Percentiles rank a stretch among this genome's conserved stretches.
These are phyloP conservation scores for Neospermospora avenae DNA, from an alignment of 2,329 filamentous ascomycete genomes.

Conservation along the genomic window DNA sequence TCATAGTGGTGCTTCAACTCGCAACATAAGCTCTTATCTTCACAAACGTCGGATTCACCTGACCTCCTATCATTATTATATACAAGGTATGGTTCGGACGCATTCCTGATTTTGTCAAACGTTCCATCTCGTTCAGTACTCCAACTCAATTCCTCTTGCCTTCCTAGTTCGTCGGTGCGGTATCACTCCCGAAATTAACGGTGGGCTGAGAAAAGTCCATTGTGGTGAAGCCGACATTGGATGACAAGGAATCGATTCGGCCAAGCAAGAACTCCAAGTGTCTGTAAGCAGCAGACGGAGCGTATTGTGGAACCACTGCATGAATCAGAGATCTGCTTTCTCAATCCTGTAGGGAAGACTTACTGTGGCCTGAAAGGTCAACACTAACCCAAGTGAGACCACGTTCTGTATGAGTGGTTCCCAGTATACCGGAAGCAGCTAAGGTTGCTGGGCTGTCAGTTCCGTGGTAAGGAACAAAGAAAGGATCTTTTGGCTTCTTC, in stretches of 20 bases:
- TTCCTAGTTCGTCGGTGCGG: conserved; percentile 16
- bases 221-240: conserved; percentile 39
- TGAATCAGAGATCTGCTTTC: neutral
- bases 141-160: neutral
- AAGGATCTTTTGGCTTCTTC: conserved; percentile 38
- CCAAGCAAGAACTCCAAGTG: conserved; percentile 75
- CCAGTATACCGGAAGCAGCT: conserved; percentile 64
- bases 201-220: conserved; percentile 20
- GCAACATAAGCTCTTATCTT: too few relatives aligned
- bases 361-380: conserved; percentile 60
- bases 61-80: too few relatives aligned
- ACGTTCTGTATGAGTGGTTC: conserved; percentile 68
- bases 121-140: neutral
- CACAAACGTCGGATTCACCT: too few relatives aligned
- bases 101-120: neutral
- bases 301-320: conserved; percentile 55
- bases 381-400: conserved; percentile 70
- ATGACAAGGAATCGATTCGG: conserved; percentile 55
- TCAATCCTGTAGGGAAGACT: neutral
- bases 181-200: conserved; percentile 17
- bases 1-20: too few relatives aligned
- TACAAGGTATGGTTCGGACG: too few relatives aligned
- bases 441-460: conserved; percentile 65
- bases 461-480: conserved; percentile 53
- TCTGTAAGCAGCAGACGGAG: conserved; percentile 64